Evolutionary conservation across 768 basidiomycete genomes (phyloP).

Genomic region (Cystobasidium onofrii): DNA sequence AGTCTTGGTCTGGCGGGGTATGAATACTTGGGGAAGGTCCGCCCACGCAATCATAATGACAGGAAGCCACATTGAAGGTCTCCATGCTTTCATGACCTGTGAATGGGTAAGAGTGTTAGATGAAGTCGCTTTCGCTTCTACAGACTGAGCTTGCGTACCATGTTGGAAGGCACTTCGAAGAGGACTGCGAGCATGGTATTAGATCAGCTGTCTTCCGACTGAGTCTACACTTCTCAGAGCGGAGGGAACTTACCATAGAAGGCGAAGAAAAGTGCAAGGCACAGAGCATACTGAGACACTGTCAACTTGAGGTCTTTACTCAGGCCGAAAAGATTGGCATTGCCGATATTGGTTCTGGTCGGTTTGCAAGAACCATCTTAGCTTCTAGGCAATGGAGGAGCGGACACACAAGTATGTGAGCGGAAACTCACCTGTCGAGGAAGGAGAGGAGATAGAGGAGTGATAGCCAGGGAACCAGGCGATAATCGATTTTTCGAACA

Average conservation of each 20-base stretch:
- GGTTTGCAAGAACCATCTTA: constrained; percentile 23
- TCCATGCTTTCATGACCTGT: constrained; percentile 30
- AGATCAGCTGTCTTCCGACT: too few species aligned
- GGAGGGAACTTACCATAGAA: constrained; percentile 42
- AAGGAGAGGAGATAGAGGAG: constrained; percentile 48
- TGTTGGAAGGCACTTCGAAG: constrained; percentile 52
- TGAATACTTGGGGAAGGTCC: too few species aligned
- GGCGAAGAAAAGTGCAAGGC: constrained; percentile 46
- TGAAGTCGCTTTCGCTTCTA: neutral
- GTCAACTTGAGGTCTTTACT: constrained; percentile 40
- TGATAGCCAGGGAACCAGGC: constrained; percentile 66
- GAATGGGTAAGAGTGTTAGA: neutral
- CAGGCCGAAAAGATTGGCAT: constrained; percentile 43
- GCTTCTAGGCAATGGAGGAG: constrained; percentile 24
- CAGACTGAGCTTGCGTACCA: constrained; percentile 53
- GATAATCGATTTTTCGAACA: constrained; percentile 56
- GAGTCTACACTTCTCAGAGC: too few species aligned
- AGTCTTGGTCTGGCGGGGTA: too few species aligned
- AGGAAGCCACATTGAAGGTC: constrained; percentile 71
- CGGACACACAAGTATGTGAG: neutral
- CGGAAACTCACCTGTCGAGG: constrained; percentile 1
- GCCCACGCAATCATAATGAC: constrained; percentile 64
- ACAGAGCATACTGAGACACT: constrained; percentile 45
- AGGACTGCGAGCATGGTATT: constrained; percentile 24
- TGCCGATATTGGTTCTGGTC: constrained; percentile 34